Percentiles rank a stretch among this genome's conserved stretches.
Conservation (phyloP, 306 rosid genomes). For the Carpinus viminea region DNA sequence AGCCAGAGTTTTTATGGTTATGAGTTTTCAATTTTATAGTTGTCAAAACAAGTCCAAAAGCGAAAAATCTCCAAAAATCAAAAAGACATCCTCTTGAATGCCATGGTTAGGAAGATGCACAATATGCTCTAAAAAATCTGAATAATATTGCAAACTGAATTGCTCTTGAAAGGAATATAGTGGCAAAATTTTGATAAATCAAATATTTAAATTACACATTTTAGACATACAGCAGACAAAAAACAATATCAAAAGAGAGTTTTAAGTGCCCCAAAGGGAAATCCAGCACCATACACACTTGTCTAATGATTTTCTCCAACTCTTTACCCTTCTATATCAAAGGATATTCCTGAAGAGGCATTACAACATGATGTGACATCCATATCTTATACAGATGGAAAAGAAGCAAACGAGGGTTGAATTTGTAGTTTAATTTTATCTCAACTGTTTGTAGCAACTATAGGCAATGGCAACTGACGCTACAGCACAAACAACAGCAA, state of each 20-base stretch:
- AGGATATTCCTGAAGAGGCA: slow-evolving; percentile 2
- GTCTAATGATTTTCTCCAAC: not conserved
- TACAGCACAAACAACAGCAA: slow-evolving; percentile 82
- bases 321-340: slow-evolving; percentile 15
- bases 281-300: slow-evolving; percentile 9
- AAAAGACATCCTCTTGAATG: not conserved
- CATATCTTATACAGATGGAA: not conserved
- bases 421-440: slow-evolving; percentile 21
- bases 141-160: not conserved
- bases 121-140: not conserved
- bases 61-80: not conserved
- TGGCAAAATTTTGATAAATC: not conserved
- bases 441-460: slow-evolving; percentile 77
- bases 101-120: not conserved
- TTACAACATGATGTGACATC: not conserved
- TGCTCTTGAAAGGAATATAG: not conserved
- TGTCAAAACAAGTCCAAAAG: no score
- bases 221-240: not conserved
- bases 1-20: not conserved
- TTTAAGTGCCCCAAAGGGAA: slow-evolving; percentile 8
- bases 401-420: not conserved
- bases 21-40: not conserved
- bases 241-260: not conserved
- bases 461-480: slow-evolving; percentile 75
- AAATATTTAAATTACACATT: slow-evolving; percentile 5